These are phyloP conservation scores for Laguncularia racemosa DNA, from an alignment of 345 rosid species.

Conservation along the genomic window DNA sequence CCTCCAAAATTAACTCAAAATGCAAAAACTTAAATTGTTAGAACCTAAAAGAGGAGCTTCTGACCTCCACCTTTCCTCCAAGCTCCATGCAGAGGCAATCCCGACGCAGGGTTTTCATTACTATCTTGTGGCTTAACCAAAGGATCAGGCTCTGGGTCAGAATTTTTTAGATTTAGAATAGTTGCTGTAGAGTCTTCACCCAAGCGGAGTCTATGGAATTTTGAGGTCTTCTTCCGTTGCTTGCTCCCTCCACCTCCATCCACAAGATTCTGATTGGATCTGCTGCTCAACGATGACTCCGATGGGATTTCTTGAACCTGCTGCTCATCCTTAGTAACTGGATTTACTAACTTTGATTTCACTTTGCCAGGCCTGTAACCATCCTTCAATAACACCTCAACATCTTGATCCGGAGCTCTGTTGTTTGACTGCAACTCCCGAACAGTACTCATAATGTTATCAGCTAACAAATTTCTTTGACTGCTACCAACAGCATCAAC, in stretches of 20 bases:
- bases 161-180: slow-evolving; percentile 34
- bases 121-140: slow-evolving; percentile 17
- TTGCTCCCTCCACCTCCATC: slow-evolving; percentile 36
- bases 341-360: slow-evolving; percentile 27
- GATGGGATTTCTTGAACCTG: slow-evolving; percentile 12
- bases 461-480: slow-evolving; percentile 46
- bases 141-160: slow-evolving; percentile 33
- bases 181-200: slow-evolving; percentile 78
- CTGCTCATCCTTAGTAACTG: slow-evolving; percentile 17
- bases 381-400: slow-evolving; percentile 47
- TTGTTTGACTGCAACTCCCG: slow-evolving; percentile 45
- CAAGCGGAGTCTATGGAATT: slow-evolving; percentile 61
- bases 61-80: slow-evolving; percentile 72
- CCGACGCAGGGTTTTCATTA: slow-evolving; percentile 20
- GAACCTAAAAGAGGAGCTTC: slow-evolving; percentile 35
- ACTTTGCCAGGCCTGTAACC: slow-evolving; percentile 52
- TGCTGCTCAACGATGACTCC: slow-evolving; percentile 2
- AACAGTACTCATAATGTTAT: slow-evolving; percentile 46
- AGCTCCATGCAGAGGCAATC: slow-evolving; percentile 52
- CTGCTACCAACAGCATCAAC: slow-evolving; percentile 25
- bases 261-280: slow-evolving; percentile 15
- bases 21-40: slow-evolving; percentile 29
- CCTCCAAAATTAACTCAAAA: slow-evolving; percentile 3
- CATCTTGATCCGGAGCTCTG: slow-evolving; percentile 40
- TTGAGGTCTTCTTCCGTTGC: slow-evolving; percentile 71